phyloP scores from a whole-genome alignment of 78 protist species.

The Dictyostelium purpureum region DNA sequence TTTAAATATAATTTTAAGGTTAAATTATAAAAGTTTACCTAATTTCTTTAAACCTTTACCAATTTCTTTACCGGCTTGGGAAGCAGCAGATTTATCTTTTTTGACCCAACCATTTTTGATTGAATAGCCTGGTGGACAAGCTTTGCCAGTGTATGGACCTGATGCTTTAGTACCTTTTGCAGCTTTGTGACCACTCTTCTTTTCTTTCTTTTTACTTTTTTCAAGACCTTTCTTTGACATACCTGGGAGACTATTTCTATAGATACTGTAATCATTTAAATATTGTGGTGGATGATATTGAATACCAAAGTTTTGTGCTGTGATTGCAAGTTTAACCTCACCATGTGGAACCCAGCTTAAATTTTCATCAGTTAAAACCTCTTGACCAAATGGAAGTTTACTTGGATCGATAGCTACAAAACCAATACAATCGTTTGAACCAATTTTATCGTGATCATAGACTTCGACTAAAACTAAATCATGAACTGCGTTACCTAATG shows the following conservation, averaged over 20 bases:
- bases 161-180: constrained; percentile 21
- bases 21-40: background rate
- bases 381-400: constrained; percentile 18
- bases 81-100: constrained; percentile 6
- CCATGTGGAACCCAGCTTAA: constrained; percentile 51
- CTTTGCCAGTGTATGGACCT: background rate
- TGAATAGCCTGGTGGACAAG: constrained; percentile 37
- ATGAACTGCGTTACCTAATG: background rate
- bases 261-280: constrained; percentile 10
- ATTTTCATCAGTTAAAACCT: background rate
- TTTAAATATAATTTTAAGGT: too few relatives aligned
- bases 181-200: background rate
- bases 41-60: background rate
- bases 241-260: background rate
- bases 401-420: constrained; percentile 54
- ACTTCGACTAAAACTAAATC: constrained; percentile 28
- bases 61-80: background rate
- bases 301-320: constrained; percentile 59
- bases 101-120: constrained; percentile 50
- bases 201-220: constrained; percentile 13
- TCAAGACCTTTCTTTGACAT: constrained; percentile 58
- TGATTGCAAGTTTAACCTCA: constrained; percentile 22
- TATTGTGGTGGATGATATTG: constrained; percentile 30
- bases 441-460: constrained; percentile 36
- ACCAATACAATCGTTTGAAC: constrained; percentile 45